Evolutionary conservation across 2,329 filamentous ascomycete genomes (phyloP).

Genomic region (Beauveria pseudobassiana): DNA sequence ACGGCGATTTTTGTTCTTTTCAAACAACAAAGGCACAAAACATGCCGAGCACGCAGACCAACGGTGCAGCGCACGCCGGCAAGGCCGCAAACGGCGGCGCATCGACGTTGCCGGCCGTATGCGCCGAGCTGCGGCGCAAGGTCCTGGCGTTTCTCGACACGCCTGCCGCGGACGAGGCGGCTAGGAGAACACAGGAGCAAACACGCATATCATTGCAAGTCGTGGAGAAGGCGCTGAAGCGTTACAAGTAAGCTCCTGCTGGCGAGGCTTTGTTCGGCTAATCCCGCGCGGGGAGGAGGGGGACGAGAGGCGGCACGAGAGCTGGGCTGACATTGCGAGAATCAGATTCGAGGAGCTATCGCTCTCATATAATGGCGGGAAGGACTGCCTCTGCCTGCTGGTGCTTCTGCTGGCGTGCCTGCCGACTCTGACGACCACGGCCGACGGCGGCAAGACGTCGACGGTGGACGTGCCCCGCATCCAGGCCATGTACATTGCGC

Average conservation of each 20-base stretch:
- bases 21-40: not conserved
- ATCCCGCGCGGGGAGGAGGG: not conserved
- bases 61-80: constrained; percentile 3
- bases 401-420: constrained; percentile 71
- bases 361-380: constrained; percentile 94
- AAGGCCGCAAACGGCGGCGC: not conserved
- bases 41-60: constrained; percentile 7
- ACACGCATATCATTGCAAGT: constrained; percentile 65
- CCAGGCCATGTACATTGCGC: constrained; percentile 83
- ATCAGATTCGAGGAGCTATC: constrained; percentile 68
- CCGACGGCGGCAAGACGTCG: constrained; percentile 12
- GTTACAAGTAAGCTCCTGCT: constrained; percentile 56
- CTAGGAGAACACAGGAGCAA: constrained; percentile 51
- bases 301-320: not conserved
- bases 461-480: constrained; percentile 30
- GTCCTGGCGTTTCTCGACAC: constrained; percentile 11
- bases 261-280: not conserved
- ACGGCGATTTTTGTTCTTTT: not conserved
- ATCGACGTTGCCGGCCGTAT: constrained; percentile 5
- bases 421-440: constrained; percentile 20
- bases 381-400: constrained; percentile 91
- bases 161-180: constrained; percentile 6
- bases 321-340: not conserved
- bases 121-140: constrained; percentile 10
- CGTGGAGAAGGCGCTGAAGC: constrained; percentile 64